phyloP scores from a whole-genome alignment of 108 stramenopile genomes.

The Skeletonema costatum region DNA sequence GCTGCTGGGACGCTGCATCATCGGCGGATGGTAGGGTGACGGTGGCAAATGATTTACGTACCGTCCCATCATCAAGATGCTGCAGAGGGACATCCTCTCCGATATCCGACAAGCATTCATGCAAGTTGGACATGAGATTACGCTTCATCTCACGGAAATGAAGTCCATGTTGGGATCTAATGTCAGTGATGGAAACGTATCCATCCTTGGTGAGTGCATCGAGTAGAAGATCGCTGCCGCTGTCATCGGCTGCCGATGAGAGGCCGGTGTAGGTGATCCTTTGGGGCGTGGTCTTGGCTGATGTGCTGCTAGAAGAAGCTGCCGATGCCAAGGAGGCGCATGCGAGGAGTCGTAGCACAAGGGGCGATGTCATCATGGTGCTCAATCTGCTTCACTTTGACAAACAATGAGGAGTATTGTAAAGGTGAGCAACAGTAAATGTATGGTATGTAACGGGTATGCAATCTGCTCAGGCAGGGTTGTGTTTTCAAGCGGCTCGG shows the following conservation, averaged over 20 bases:
- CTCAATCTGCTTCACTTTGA: too few relatives aligned
- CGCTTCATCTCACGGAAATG: conserved; percentile 12
- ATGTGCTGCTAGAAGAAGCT: too few relatives aligned
- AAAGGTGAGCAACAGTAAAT: too few relatives aligned
- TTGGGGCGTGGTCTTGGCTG: not conserved
- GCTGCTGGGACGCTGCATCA: not conserved
- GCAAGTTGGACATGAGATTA: conserved; percentile 14
- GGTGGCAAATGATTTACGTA: conserved; percentile 36
- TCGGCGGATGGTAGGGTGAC: conserved; percentile 6
- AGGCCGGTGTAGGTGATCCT: not conserved
- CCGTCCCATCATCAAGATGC: conserved; percentile 28
- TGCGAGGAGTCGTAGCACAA: too few relatives aligned
- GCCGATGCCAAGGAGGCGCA: too few relatives aligned
- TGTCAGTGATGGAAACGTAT: conserved; percentile 31
- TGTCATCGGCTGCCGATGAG: not conserved
- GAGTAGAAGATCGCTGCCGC: not conserved
- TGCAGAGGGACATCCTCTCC: conserved; percentile 2
- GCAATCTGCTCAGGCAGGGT: too few relatives aligned
- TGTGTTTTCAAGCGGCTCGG: too few relatives aligned
- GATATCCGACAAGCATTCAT: conserved; percentile 22
- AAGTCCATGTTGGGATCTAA: conserved; percentile 2
- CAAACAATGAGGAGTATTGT: too few relatives aligned
- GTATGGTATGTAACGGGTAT: too few relatives aligned
- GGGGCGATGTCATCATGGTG: too few relatives aligned
- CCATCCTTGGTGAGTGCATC: conserved; percentile 32